These are phyloP conservation scores for Trametes gibbosa DNA, from an alignment of 768 basidiomycete species.

Conservation along the genomic window DNA sequence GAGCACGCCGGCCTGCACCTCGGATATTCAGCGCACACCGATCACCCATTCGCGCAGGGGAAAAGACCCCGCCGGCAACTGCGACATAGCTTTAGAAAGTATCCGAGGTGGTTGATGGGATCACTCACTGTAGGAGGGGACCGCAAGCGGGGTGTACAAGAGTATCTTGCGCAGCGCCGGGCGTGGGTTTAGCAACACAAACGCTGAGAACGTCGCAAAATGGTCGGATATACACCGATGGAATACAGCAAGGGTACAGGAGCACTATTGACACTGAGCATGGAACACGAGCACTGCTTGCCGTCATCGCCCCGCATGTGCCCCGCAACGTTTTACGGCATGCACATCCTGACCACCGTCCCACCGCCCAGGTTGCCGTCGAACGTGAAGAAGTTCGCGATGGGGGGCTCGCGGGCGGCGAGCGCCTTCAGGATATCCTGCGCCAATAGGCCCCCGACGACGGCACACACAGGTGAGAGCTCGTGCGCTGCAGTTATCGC, in stretches of 20 bases:
- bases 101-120: conserved; percentile 1
- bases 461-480: conserved; percentile 91
- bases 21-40: neutral
- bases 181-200: conserved; percentile 3
- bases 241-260: conserved; percentile 12
- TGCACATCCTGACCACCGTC: conserved; percentile 57
- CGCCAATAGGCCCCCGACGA: conserved; percentile 90
- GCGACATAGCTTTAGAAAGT: neutral
- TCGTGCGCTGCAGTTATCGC: conserved; percentile 73
- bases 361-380: conserved; percentile 80
- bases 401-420: conserved; percentile 86
- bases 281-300: neutral
- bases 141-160: neutral
- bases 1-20: neutral
- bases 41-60: neutral
- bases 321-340: conserved; percentile 27
- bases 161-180: neutral
- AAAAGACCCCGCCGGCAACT: neutral
- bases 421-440: conserved; percentile 94
- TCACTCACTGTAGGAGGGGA: neutral
- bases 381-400: conserved; percentile 89
- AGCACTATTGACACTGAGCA: neutral
- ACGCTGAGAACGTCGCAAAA: conserved; percentile 16
- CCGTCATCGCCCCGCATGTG: conserved; percentile 3
- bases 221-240: conserved; percentile 21